These are phyloP conservation scores for Boletus mariae DNA, from an alignment of 1,284 basidiomycete genomes.

Conservation along the genomic window DNA sequence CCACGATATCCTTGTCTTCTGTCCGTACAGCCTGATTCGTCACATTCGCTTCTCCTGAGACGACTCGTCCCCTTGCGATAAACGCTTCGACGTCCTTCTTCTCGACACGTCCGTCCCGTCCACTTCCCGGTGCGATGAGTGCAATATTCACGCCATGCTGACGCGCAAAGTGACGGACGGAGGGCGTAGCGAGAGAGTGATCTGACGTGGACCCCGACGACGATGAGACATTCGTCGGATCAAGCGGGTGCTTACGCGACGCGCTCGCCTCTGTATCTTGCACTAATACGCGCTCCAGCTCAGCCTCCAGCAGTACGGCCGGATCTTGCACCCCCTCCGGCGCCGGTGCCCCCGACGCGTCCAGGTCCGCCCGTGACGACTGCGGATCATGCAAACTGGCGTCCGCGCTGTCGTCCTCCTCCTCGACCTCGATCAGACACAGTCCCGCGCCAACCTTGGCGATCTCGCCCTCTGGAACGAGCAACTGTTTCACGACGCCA, in stretches of 20 bases:
- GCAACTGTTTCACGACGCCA: constrained; percentile 69
- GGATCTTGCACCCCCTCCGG: constrained; percentile 5
- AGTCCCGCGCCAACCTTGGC: constrained; percentile 84
- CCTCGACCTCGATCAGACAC: constrained; percentile 74
- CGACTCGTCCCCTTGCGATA: constrained; percentile 32
- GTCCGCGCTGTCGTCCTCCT: constrained; percentile 43
- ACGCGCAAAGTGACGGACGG: constrained; percentile 74
- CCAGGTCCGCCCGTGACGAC: constrained; percentile 1
- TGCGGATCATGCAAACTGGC: background rate
- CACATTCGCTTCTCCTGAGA: background rate
- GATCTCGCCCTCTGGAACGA: constrained; percentile 80
- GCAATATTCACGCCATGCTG: constrained; percentile 62
- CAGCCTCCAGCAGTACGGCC: background rate
- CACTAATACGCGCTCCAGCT: background rate
- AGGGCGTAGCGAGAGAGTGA: constrained; percentile 67
- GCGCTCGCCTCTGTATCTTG: background rate
- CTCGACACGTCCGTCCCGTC: constrained; percentile 73
- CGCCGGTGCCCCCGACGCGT: background rate
- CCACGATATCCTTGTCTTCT: constrained; percentile 40
- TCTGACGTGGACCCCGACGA: constrained; percentile 18
- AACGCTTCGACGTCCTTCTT: constrained; percentile 71
- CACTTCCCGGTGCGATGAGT: constrained; percentile 63
- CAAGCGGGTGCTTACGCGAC: constrained; percentile 54
- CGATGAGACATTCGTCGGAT: constrained; percentile 44
- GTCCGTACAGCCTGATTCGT: constrained; percentile 1